phyloP scores from a whole-genome alignment of 345 rosid genomes.

The thale cress (Arabidopsis thaliana) region DNA sequence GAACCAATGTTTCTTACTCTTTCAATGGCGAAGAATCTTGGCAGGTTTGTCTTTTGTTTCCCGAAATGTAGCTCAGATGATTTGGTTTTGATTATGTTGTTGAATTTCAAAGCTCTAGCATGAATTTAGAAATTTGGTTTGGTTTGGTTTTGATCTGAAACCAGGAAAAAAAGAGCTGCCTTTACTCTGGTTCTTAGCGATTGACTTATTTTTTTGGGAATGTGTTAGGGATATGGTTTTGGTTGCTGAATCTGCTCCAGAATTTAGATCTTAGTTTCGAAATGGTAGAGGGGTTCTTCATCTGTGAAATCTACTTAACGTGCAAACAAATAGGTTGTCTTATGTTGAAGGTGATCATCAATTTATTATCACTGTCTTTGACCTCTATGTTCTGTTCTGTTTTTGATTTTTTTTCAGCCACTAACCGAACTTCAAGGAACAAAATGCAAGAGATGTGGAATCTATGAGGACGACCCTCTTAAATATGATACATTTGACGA shows the following conservation, averaged over 20 bases:
- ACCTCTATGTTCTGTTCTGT: constrained; percentile 9
- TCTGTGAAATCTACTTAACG: background rate
- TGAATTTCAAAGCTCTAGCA: background rate
- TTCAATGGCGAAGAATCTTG: constrained; percentile 81
- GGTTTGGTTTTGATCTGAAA: background rate
- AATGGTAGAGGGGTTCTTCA: background rate
- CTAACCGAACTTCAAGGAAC: constrained; percentile 57
- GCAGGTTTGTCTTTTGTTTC: constrained; percentile 53
- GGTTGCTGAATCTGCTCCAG: background rate
- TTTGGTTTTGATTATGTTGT: background rate
- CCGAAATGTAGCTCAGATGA: background rate
- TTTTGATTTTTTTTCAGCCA: constrained; percentile 60
- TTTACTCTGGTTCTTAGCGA: background rate
- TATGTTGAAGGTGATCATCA: background rate
- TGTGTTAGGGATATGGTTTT: background rate
- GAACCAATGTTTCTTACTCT: constrained; percentile 44
- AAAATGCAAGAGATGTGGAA: constrained; percentile 96
- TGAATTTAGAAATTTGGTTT: background rate
- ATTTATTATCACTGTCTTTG: constrained; percentile 11
- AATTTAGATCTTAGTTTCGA: background rate
- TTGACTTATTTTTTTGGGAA: background rate
- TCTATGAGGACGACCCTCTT: constrained; percentile 69
- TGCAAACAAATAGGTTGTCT: background rate
- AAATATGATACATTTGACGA: constrained; percentile 68
- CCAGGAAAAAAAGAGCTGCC: background rate